These are phyloP conservation scores for Fusarium nurragi DNA, from an alignment of 2,329 filamentous ascomycete species.

Conservation along the genomic window DNA sequence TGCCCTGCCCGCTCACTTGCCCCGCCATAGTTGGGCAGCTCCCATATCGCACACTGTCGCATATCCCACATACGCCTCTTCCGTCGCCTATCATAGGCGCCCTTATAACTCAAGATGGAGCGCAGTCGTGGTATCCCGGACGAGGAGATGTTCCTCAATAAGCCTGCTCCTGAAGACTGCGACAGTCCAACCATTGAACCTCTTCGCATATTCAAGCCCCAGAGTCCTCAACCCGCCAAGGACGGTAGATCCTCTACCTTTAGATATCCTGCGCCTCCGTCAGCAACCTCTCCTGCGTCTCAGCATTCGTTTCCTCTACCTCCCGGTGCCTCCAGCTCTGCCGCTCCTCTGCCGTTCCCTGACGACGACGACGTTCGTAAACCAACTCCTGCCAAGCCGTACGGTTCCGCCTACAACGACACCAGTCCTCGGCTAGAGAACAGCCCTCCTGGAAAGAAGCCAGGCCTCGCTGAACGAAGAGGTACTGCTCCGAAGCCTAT, in stretches of 20 bases:
- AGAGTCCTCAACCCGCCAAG: slow-evolving; percentile 67
- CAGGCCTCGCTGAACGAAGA: slow-evolving; percentile 80
- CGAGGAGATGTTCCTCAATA: slow-evolving; percentile 84
- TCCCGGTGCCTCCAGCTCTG: slow-evolving; percentile 76
- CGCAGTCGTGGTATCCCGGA: slow-evolving; percentile 73
- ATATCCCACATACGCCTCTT: not conserved
- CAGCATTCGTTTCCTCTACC: slow-evolving; percentile 71
- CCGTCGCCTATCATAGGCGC: slow-evolving; percentile 10
- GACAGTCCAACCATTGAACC: slow-evolving; percentile 86
- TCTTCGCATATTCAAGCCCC: slow-evolving; percentile 83
- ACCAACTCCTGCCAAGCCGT: slow-evolving; percentile 56
- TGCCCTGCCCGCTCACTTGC: not conserved
- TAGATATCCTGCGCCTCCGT: slow-evolving; percentile 62
- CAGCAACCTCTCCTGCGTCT: slow-evolving; percentile 52
- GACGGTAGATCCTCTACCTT: slow-evolving; percentile 53
- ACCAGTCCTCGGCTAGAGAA: slow-evolving; percentile 64
- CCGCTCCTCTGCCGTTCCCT: slow-evolving; percentile 74
- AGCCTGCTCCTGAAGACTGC: slow-evolving; percentile 60
- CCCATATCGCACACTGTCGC: slow-evolving; percentile 22
- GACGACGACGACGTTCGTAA: slow-evolving; percentile 70
- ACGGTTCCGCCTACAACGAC: slow-evolving; percentile 59
- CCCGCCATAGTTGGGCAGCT: slow-evolving; percentile 28
- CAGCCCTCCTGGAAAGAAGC: slow-evolving; percentile 65
- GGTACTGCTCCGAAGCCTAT: slow-evolving; percentile 84
- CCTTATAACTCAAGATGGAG: slow-evolving; percentile 54